These are phyloP conservation scores for Ilyonectria robusta DNA, from an alignment of 2,329 filamentous ascomycete species.

Conservation along the genomic window DNA sequence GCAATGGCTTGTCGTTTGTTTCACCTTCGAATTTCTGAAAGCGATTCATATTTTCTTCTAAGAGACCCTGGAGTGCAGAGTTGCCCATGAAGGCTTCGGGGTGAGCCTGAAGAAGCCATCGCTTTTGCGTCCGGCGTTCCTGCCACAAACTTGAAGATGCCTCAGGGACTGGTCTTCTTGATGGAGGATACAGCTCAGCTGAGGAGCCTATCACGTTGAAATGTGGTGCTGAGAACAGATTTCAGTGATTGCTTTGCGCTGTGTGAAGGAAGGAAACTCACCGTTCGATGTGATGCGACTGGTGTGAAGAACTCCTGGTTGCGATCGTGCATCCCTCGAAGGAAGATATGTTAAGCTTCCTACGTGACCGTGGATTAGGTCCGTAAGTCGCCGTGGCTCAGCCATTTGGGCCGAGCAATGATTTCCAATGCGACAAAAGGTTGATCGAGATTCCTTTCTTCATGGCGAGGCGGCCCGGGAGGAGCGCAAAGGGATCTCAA, in stretches of 20 bases:
- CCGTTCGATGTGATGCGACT: conserved; percentile 47
- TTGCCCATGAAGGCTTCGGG: conserved; percentile 64
- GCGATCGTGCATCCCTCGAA: conserved; percentile 37
- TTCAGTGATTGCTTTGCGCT: conserved; percentile 24
- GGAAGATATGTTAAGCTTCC: conserved; percentile 53
- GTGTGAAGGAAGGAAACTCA: conserved; percentile 37
- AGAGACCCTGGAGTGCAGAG: conserved; percentile 47
- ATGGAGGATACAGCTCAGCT: conserved; percentile 53
- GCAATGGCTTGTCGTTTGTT: conserved; percentile 51
- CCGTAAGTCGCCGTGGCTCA: conserved; percentile 51
- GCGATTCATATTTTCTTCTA: conserved; percentile 55
- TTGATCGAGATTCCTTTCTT: conserved; percentile 48
- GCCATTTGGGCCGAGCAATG: conserved; percentile 54
- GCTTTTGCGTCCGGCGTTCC: conserved; percentile 55
- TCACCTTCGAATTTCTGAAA: conserved; percentile 48
- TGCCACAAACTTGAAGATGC: conserved; percentile 48
- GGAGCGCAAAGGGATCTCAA: conserved; percentile 41
- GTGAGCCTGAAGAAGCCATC: conserved; percentile 66
- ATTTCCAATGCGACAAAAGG: conserved; percentile 48
- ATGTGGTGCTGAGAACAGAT: conserved; percentile 45
- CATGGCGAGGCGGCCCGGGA: conserved; percentile 50
- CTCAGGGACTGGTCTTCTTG: conserved; percentile 44
- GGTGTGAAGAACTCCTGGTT: conserved; percentile 50
- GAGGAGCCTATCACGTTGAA: conserved; percentile 52
- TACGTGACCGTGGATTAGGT: conserved; percentile 52